A percentile compares a stretch with the other conserved stretches of the same genome.
Conservation (phyloP, 75 land plant genomes). For the Pinus tabuliformis region DNA sequence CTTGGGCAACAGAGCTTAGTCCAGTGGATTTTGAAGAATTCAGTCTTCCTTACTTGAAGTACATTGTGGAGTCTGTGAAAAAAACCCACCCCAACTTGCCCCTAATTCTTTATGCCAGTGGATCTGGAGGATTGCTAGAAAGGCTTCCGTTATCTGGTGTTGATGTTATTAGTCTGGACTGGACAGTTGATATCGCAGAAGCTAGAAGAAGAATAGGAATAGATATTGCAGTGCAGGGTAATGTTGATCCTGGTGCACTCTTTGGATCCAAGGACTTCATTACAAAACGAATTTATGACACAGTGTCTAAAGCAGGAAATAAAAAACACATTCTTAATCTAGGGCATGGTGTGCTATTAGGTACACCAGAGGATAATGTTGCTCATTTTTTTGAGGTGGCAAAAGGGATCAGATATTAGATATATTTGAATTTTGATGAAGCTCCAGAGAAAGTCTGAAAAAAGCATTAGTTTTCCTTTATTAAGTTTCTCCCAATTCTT, state of each 20-base stretch:
- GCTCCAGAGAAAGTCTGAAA: too few species aligned
- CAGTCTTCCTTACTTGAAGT: conserved; percentile 90
- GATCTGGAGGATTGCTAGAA: conserved; percentile 94
- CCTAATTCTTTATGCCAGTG: conserved; percentile 92
- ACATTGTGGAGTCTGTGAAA: conserved; percentile 85
- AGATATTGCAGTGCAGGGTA: conserved; percentile 90
- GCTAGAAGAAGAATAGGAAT: conserved; percentile 83
- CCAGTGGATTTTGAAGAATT: conserved; percentile 93
- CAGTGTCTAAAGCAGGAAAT: conserved; percentile 86
- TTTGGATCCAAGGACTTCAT: conserved; percentile 95
- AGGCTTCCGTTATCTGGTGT: conserved; percentile 87
- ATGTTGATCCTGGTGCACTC: conserved; percentile 93
- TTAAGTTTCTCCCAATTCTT: too few species aligned
- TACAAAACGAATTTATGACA: conserved; percentile 68
- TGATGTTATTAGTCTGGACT: conserved; percentile 93
- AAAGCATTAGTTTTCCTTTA: too few species aligned
- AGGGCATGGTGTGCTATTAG: conserved; percentile 94
- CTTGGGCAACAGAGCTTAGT: conserved; percentile 97
- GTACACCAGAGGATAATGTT: conserved; percentile 98
- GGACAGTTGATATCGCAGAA: conserved; percentile 99
- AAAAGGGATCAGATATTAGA: conserved; percentile 67
- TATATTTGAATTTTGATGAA: neutral
- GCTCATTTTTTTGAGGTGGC: conserved; percentile 97
- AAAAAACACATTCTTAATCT: conserved; percentile 94
- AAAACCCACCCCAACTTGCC: conserved; percentile 89